Conservation (phyloP, 2,329 filamentous ascomycete genomes). For the Graphiopsis chlorocephala region DNA sequence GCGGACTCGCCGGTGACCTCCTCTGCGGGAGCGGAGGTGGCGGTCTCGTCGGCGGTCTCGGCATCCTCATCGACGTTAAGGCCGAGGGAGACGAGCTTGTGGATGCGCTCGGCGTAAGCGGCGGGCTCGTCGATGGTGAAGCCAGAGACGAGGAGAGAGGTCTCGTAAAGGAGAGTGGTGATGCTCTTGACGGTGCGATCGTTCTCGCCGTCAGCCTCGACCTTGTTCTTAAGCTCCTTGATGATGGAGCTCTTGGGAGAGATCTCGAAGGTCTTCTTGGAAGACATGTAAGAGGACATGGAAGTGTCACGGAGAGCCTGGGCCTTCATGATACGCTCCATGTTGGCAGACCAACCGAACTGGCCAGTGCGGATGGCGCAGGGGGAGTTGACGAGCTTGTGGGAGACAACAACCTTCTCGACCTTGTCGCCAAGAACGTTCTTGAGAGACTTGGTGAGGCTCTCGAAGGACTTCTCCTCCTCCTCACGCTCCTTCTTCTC, state of each 20-base stretch:
- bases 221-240: slow-evolving; percentile 99
- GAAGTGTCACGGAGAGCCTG: slow-evolving; percentile 99
- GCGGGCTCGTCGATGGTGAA: slow-evolving; percentile 99
- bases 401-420: slow-evolving; percentile 98
- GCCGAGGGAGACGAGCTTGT: slow-evolving; percentile 98
- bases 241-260: slow-evolving; percentile 97
- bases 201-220: slow-evolving; percentile 94
- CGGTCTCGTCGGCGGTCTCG: slow-evolving; percentile 60
- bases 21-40: slow-evolving; percentile 59
- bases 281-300: slow-evolving; percentile 99
- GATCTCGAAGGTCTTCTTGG: slow-evolving; percentile 99
- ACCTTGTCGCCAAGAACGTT: slow-evolving; percentile 99
- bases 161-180: slow-evolving; percentile 97
- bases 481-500: slow-evolving; percentile 95
- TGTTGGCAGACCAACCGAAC: slow-evolving; percentile 99
- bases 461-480: slow-evolving; percentile 98
- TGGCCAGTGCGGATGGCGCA: slow-evolving; percentile 99
- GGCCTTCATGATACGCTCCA: slow-evolving; percentile 99
- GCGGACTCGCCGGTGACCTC: slow-evolving; percentile 78
- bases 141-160: slow-evolving; percentile 93
- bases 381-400: slow-evolving; percentile 92
- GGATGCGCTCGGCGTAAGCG: slow-evolving; percentile 96
- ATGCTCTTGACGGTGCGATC: slow-evolving; percentile 99
- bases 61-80: slow-evolving; percentile 95
- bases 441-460: slow-evolving; percentile 94